A percentile compares a stretch with the other conserved stretches of the same genome.
Evolutionary conservation across 2,329 filamentous ascomycete species (phyloP).

Genomic region (Neospermospora avenae): DNA sequence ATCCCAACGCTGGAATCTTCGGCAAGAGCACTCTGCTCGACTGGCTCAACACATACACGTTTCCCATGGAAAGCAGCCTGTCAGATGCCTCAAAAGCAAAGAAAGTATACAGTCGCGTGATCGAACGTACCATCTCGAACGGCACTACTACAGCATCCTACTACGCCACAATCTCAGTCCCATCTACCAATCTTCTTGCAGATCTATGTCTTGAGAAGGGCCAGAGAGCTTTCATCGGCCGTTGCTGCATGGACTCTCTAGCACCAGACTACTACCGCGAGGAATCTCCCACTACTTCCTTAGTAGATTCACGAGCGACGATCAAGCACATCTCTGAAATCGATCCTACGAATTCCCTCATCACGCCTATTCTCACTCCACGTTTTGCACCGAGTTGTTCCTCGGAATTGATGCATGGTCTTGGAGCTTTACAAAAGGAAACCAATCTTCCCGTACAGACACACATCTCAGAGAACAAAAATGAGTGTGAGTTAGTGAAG

Average conservation of each 20-base stretch:
- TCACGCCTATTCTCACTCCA: conserved; percentile 78
- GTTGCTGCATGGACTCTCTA: conserved; percentile 90
- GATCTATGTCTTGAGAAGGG: conserved; percentile 75
- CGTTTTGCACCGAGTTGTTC: conserved; percentile 65
- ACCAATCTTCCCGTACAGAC: conserved; percentile 74
- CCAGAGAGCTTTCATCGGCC: conserved; percentile 85
- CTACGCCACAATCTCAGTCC: conserved; percentile 85
- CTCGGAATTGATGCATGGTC: conserved; percentile 52
- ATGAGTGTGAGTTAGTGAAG: conserved; percentile 69
- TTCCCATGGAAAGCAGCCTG: conserved; percentile 83
- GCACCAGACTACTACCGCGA: conserved; percentile 81
- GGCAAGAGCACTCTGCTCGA: conserved; percentile 88
- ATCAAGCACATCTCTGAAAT: conserved; percentile 64
- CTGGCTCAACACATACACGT: conserved; percentile 94
- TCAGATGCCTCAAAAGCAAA: conserved; percentile 58
- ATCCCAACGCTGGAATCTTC: conserved; percentile 91
- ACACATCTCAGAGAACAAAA: conserved; percentile 80
- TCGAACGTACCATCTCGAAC: conserved; percentile 77
- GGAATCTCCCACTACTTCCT: conserved; percentile 54
- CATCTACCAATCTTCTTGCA: conserved; percentile 86
- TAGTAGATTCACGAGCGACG: conserved; percentile 54
- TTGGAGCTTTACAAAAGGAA: conserved; percentile 63
- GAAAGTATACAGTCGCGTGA: conserved; percentile 71
- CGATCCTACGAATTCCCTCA: conserved; percentile 61
- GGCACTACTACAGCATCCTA: conserved; percentile 95